Conservation (phyloP, 129 eudicot species). For the sunflower (Helianthus annuus) region HanXRQr2.0-SUNRISE NC_035442.2:154264037-154264536, state of each 20-base stretch:
- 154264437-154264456: conserved; percentile 42
- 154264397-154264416: conserved; percentile 33
- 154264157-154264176: background rate
- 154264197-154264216: background rate
- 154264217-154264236: conserved; percentile 10
- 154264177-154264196: background rate
- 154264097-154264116: background rate
- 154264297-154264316: conserved; percentile 24
- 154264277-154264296: conserved; percentile 27
- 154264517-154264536: background rate
- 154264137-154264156: background rate
- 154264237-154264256: conserved; percentile 10
- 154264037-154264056: no score
- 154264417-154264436: conserved; percentile 35
- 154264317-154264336: conserved; percentile 47
- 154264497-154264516: conserved; percentile 9
- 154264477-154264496: conserved; percentile 32
- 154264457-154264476: conserved; percentile 81
- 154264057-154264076: no score
- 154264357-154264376: conserved; percentile 30
- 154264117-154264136: background rate
- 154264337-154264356: conserved; percentile 35
- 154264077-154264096: no score
- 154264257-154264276: conserved; percentile 33
- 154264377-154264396: conserved; percentile 37